Percentiles rank a stretch among this genome's conserved stretches.
These are phyloP conservation scores for Colletotrichum aenigma DNA, from an alignment of 2,329 filamentous ascomycete species.

Conservation along the genomic window DNA sequence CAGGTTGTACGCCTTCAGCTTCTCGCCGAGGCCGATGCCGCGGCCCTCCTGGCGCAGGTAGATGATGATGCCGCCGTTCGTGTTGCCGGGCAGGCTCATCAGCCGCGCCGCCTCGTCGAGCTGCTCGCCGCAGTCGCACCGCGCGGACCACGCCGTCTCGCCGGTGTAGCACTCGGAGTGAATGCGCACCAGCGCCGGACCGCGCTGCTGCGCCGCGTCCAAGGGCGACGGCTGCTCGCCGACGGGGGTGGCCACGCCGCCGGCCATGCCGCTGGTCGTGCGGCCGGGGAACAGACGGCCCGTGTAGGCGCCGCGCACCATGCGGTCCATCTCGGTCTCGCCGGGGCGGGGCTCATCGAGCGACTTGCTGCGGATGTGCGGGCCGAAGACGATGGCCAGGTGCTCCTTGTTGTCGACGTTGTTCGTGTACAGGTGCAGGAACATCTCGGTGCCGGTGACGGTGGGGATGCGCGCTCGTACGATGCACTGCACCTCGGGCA, in stretches of 20 bases:
- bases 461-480: slow-evolving; percentile 96
- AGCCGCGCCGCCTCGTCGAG: slow-evolving; percentile 93
- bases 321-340: slow-evolving; percentile 86
- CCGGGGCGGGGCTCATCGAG: slow-evolving; percentile 75
- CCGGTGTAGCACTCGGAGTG: slow-evolving; percentile 99
- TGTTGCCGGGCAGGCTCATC: slow-evolving; percentile 75
- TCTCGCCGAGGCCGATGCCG: slow-evolving; percentile 92
- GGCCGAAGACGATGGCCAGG: slow-evolving; percentile 94
- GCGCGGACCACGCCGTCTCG: slow-evolving; percentile 96
- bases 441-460: slow-evolving; percentile 92
- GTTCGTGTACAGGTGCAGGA: slow-evolving; percentile 92
- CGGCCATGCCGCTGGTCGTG: slow-evolving; percentile 70
- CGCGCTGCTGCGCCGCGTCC: slow-evolving; percentile 5
- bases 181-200: slow-evolving; percentile 83
- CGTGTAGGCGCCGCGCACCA: slow-evolving; percentile 93
- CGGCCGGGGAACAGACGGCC: slow-evolving; percentile 87
- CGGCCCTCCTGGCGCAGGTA: slow-evolving; percentile 96
- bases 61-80: slow-evolving; percentile 80
- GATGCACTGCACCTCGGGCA: slow-evolving; percentile 90
- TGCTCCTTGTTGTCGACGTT: slow-evolving; percentile 95
- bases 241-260: slow-evolving; percentile 31
- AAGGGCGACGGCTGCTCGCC: slow-evolving; percentile 7
- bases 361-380: slow-evolving; percentile 75
- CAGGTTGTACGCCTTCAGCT: slow-evolving; percentile 96
- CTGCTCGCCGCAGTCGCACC: slow-evolving; percentile 97